Base-by-base conservation (phyloP, 371 early-diverging fungal species). In the Mortierella sp. region DNA sequence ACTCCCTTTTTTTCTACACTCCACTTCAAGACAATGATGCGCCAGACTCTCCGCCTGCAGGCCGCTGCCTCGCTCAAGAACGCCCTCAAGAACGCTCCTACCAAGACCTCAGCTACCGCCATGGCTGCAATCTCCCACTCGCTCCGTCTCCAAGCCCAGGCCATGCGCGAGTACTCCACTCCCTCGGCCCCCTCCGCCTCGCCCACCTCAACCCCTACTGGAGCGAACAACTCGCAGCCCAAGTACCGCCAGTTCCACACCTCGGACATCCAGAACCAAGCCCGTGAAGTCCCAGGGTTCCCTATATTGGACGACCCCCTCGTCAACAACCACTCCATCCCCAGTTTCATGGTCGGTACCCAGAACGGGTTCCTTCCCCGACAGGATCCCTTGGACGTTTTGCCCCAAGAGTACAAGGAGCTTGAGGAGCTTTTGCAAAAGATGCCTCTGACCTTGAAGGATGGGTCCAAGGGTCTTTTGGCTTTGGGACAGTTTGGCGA, bases 401-500 rank as follows among this genome's bases (percentile, higher is more conserved):
- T 97, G 10, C 97, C 97, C 21, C 85, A 89, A 43, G 87, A 91
- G 76, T 97, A 94, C 84, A 90, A 87, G 21, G 88, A 76, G 31
- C 90, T 97, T 55, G 95, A 96, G 78, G 85, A 90, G 31, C 83
- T 97, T 0, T 88, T 97, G 59, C 89, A 94, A 73, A 92, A 94
- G 67, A 97, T 97, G 97, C 94, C 96, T 26, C 74, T 97, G 74
- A 89, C 88, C 59, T 86, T 89, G 50, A 76, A 82, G 53, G 93
- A 96, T 82, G 95, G 95, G 10, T 87, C 89, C 26, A 88, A 89
- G 31, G 97, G 97, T n/a, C 82, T 97, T 21, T 89, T 97, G 50
- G 93, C 94, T 19, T 90, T 89, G 21, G 97, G 97, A 5, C 88
- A 94, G 71, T 94, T 97, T 78, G 97, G 97, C 21, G 93, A 93